phyloP scores from a whole-genome alignment of 2,329 filamentous ascomycete species.

The Arthrobotrys megalospora region DNA sequence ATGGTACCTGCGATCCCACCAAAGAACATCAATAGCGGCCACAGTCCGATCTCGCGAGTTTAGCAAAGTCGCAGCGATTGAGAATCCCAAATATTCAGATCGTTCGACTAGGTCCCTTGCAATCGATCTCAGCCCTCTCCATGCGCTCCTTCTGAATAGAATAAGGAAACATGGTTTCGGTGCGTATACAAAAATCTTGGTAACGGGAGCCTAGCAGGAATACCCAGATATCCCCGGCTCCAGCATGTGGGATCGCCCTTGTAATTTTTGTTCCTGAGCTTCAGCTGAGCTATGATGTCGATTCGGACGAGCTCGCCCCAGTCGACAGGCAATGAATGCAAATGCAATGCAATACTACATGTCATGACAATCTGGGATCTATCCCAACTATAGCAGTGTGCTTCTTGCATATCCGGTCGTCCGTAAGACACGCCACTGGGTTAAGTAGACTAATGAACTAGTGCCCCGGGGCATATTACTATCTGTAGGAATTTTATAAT shows the following conservation, averaged over 20 bases:
- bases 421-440: constrained; percentile 38
- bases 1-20: constrained; percentile 1
- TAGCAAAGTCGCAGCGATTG: background rate
- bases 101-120: constrained; percentile 8
- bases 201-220: constrained; percentile 12
- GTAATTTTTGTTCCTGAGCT: constrained; percentile 33
- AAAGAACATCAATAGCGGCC: background rate
- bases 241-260: constrained; percentile 46
- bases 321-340: background rate
- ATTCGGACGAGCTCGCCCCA: background rate
- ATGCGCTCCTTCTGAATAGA: constrained; percentile 24
- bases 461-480: background rate
- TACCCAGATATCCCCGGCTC: constrained; percentile 12
- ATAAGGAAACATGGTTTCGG: constrained; percentile 23
- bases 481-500: background rate
- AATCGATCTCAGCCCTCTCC: constrained; percentile 2
- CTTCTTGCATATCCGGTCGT: constrained; percentile 47
- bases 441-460: background rate
- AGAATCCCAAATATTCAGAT: constrained; percentile 9
- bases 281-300: constrained; percentile 6
- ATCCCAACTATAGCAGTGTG: constrained; percentile 15
- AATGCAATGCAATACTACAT: constrained; percentile 11
- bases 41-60: constrained; percentile 1
- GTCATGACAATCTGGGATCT: constrained; percentile 6
- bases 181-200: constrained; percentile 11